A percentile compares a stretch with the other conserved stretches of the same genome.
These are phyloP conservation scores for Leucosporidium scottii DNA, from an alignment of 768 basidiomycete genomes.

Conservation along the genomic window DNA sequence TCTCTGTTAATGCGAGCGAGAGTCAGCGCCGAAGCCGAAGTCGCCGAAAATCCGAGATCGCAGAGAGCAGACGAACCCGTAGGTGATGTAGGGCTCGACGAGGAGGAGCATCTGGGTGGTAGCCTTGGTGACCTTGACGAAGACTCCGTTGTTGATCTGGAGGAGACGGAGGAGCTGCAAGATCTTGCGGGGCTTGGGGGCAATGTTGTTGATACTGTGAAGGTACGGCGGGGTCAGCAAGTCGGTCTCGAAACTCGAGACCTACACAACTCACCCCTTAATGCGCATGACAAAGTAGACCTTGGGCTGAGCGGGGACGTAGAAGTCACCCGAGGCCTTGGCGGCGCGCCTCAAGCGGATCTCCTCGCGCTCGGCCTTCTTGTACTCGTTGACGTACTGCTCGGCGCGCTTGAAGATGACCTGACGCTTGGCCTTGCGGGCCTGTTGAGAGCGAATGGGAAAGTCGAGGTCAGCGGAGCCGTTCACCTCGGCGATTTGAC, in stretches of 20 bases:
- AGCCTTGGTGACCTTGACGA: slow-evolving; percentile 92
- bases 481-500: not conserved
- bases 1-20: slow-evolving; percentile 52
- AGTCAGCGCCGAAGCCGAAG: slow-evolving; percentile 4
- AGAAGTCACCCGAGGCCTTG: slow-evolving; percentile 86
- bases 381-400: slow-evolving; percentile 94
- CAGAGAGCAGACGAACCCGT: slow-evolving; percentile 58
- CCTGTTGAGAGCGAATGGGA: slow-evolving; percentile 48
- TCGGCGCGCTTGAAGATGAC: slow-evolving; percentile 99
- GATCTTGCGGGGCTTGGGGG: slow-evolving; percentile 99
- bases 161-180: slow-evolving; percentile 95
- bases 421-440: slow-evolving; percentile 82
- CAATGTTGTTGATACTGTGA: slow-evolving; percentile 95
- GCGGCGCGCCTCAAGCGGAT: slow-evolving; percentile 90
- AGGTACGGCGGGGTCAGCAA: not conserved
- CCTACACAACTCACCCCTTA: slow-evolving; percentile 63
- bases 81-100: slow-evolving; percentile 94
- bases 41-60: slow-evolving; percentile 11
- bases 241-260: not conserved
- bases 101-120: slow-evolving; percentile 97
- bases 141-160: slow-evolving; percentile 99
- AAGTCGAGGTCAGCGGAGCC: not conserved
- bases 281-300: slow-evolving; percentile 97
- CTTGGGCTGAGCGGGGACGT: slow-evolving; percentile 93
- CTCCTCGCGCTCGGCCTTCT: slow-evolving; percentile 87